A percentile compares a stretch with the other conserved stretches of the same genome.
Conservation (phyloP, 2,329 filamentous ascomycete genomes). For the Paraphaeosphaeria sporulosa region DNA sequence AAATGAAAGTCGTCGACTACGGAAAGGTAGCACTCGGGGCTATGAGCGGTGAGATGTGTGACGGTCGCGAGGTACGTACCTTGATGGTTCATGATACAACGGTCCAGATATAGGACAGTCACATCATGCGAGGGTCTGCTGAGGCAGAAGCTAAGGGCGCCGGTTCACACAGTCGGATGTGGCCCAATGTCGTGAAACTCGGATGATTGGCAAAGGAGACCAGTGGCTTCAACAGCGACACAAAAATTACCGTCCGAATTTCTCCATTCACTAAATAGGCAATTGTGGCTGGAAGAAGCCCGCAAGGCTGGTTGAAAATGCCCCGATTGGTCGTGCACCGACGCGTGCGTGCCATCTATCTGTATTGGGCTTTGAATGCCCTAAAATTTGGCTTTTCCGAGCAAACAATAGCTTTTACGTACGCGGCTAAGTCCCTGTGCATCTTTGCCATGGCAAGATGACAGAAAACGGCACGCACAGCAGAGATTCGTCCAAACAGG, state of each 20-base stretch:
- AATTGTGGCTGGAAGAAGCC: constrained; percentile 25
- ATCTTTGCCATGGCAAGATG: constrained; percentile 30
- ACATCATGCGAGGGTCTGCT: constrained; percentile 26
- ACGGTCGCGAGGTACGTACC: constrained; percentile 28
- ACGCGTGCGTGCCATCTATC: constrained; percentile 21
- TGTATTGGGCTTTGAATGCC: constrained; percentile 26
- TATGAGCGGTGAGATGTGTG: constrained; percentile 36
- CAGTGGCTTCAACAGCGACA: constrained; percentile 20
- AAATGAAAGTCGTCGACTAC: constrained; percentile 9
- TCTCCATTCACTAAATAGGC: constrained; percentile 21
- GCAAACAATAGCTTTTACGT: constrained; percentile 21
- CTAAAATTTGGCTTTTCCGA: constrained; percentile 27
- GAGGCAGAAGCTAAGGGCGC: constrained; percentile 24
- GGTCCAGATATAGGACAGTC: constrained; percentile 20
- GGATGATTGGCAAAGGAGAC: constrained; percentile 24
- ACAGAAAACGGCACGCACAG: constrained; percentile 50
- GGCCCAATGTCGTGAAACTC: constrained; percentile 32
- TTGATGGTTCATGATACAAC: constrained; percentile 24
- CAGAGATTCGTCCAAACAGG: constrained; percentile 24
- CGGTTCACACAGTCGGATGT: constrained; percentile 28
- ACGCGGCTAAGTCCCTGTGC: constrained; percentile 28
- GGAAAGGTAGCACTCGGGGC: constrained; percentile 23
- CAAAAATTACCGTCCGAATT: constrained; percentile 14
- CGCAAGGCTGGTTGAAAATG: constrained; percentile 35
- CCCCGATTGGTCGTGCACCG: constrained; percentile 29